Evolutionary conservation across 106 monocot species (phyloP).

Genomic region (Dioscorea dumetorum): DNA sequence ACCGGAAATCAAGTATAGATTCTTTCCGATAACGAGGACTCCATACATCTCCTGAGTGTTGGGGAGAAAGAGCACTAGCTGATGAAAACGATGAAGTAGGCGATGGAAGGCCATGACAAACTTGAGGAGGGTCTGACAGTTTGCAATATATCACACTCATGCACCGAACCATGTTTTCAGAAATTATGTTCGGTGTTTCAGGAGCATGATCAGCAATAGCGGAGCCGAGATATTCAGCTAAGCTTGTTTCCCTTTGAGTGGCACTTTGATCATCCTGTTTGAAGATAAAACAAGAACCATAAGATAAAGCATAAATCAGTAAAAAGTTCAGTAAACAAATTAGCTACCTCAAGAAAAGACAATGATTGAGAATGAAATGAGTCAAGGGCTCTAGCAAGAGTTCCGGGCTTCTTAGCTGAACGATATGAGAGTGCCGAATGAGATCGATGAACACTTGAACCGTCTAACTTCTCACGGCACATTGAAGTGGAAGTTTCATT

Average conservation of each 20-base stretch:
- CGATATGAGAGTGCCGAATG: conserved; percentile 68
- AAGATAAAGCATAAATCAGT: neutral
- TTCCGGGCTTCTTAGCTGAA: conserved; percentile 44
- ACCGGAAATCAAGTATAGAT: conserved; percentile 42
- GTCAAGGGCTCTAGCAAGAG: conserved; percentile 46
- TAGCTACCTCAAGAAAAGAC: conserved; percentile 53
- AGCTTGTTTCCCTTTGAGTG: conserved; percentile 53
- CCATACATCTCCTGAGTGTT: conserved; percentile 51
- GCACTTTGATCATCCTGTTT: conserved; percentile 44
- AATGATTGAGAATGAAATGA: conserved; percentile 73
- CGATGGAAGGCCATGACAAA: conserved; percentile 35
- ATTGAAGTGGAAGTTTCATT: conserved; percentile 15
- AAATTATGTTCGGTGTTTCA: conserved; percentile 67
- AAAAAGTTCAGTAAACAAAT: neutral
- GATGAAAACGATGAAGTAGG: conserved; percentile 73
- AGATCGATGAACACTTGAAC: conserved; percentile 35
- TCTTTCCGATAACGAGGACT: conserved; percentile 60
- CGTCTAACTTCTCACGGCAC: conserved; percentile 18
- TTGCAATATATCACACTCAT: conserved; percentile 74
- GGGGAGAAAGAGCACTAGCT: conserved; percentile 73
- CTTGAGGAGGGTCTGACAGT: conserved; percentile 66
- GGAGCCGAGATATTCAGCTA: conserved; percentile 84
- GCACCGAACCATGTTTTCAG: conserved; percentile 80
- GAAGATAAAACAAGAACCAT: conserved; percentile 1
- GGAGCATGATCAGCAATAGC: conserved; percentile 61